Percentiles rank a stretch among this genome's conserved stretches.
phyloP scores from a whole-genome alignment of 768 basidiomycete genomes.

The Hortiboletus flavorubellus region DNA sequence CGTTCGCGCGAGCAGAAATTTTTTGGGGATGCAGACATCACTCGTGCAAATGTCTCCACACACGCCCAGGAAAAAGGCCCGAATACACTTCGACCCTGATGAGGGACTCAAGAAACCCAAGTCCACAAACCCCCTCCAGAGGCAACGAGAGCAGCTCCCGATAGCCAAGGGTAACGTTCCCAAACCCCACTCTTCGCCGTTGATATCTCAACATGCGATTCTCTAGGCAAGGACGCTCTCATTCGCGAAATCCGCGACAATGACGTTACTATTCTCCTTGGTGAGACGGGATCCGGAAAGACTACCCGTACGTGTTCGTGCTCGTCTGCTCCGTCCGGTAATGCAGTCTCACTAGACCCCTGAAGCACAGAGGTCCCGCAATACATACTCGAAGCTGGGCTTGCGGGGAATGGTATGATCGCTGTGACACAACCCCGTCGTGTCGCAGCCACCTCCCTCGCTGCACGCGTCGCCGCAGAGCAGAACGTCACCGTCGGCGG shows the following conservation, averaged over 20 bases:
- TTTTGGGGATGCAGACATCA: not conserved
- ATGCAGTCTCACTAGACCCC: conserved; percentile 19
- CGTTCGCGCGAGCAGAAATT: not conserved
- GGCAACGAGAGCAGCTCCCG: conserved; percentile 69
- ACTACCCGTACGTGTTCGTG: conserved; percentile 80
- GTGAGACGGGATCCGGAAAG: conserved; percentile 98
- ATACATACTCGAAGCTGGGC: conserved; percentile 82
- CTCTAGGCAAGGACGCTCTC: conserved; percentile 69
- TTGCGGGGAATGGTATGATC: conserved; percentile 70
- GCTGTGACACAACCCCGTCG: conserved; percentile 93
- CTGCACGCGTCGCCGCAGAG: conserved; percentile 84
- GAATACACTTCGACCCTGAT: conserved; percentile 21
- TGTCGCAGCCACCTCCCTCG: conserved; percentile 95
- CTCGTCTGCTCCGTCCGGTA: not conserved
- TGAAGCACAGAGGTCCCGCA: conserved; percentile 85
- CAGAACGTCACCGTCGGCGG: conserved; percentile 68
- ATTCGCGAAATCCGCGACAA: conserved; percentile 69
- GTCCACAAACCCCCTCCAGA: conserved; percentile 39
- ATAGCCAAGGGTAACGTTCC: conserved; percentile 62
- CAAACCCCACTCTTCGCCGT: not conserved
- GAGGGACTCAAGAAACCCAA: conserved; percentile 14
- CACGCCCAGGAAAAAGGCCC: conserved; percentile 28
- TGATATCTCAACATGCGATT: not conserved
- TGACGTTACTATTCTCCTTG: conserved; percentile 86
- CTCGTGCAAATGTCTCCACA: conserved; percentile 16